Evolutionary conservation across 2,329 filamentous ascomycete genomes (phyloP), one percentile per base, ranked within the genome.

Genomic region (Alternaria metachromatica): DNA sequence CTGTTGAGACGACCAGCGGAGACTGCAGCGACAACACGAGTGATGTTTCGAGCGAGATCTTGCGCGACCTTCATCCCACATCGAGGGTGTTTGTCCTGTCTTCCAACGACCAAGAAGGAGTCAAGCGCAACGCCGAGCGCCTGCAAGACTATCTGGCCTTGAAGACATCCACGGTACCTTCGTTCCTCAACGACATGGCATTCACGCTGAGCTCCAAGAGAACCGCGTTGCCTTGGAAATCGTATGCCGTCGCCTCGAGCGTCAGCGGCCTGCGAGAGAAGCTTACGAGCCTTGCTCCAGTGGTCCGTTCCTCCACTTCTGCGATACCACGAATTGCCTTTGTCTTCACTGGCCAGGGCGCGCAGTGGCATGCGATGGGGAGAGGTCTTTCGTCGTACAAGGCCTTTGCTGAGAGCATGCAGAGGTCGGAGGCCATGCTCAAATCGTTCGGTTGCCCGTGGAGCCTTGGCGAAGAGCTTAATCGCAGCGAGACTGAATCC

Each of bases 281-380:
- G 18, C 25, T 61, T 10, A 18, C 53, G n/a, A 57, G 45, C 25
- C 33, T 57, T 56, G 18, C 53, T 23, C 53, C 45, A n/a, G 59
- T 61, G 45, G 53, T 61, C 11, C 59, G 59, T 9, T 61, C 59
- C 6, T 61, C 59, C 13, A 21, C 30, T 45, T 57, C 53, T 49
- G 37, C 45, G 13, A 61, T 37, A 30, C 59, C 59, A 26, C 45
- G 69, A 12, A 55, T 73, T 7, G 72, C 69, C 7, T 78, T 69
- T 53, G 63, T 77, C 5, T 78, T 74, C 62, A 78, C 75, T 4
- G 77, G 77, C 5, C 77, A 79, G 57, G 77, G 77, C 15, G 75
- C 76, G 5, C 75, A 78, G 43, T 79, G 76, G 76, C 70, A 68
- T 65, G 71, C 69, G 10, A 78, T 78, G 75, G 74, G 75, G 2